Evolutionary conservation across 371 early-diverging fungal genomes (phyloP), one percentile per base, ranked within the genome.

Genomic region (Zopfochytrium polystomum): DNA sequence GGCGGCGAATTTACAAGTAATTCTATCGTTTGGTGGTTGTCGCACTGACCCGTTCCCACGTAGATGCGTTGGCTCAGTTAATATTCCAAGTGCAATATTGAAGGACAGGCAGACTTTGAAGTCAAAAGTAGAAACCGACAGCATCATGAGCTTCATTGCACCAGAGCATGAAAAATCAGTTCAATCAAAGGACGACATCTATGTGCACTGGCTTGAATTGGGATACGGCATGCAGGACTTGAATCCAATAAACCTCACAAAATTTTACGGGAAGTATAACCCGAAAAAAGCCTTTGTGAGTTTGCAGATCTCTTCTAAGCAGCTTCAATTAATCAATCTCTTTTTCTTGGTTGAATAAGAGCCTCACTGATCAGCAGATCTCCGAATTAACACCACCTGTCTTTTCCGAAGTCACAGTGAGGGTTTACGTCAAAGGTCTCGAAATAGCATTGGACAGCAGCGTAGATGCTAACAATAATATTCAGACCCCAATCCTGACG

Each of bases 161-260:
- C 18, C 38, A 3, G 60, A 20, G 15, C 35, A 46, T 53, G 60
- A 60, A 35, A 5, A 22, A 0, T 27, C 22, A 1, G 30, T 11
- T 0, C 33, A 68, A 29, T 60, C 42, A 5, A 60, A 72, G 52
- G 72, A 81, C 5, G 93, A 94, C 65, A 80, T 92, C 15, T 85
- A 90, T 66, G 84, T 92, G 3, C 79, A 86, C 32, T 85, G 84
- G 61, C 55, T 82, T 20, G 59, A 35, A 75, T 50, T 93, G 48
- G 87, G 88, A 68, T 94, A 87, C 71, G 89, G 89, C 4, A 89
- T 90, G 88, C 83, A 83, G 48, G 85, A 84, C 51, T 71, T 78
- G 23, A 94, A 96, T 60, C 96, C 97, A 0, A 87, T 94, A 1
- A 91, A 94, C 48, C 75, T 74, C 9, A 81, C 95, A 54, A 80